These are phyloP conservation scores for Dictyostelium firmibasis DNA, from an alignment of 78 protist genomes.

Conservation along the genomic window DNA sequence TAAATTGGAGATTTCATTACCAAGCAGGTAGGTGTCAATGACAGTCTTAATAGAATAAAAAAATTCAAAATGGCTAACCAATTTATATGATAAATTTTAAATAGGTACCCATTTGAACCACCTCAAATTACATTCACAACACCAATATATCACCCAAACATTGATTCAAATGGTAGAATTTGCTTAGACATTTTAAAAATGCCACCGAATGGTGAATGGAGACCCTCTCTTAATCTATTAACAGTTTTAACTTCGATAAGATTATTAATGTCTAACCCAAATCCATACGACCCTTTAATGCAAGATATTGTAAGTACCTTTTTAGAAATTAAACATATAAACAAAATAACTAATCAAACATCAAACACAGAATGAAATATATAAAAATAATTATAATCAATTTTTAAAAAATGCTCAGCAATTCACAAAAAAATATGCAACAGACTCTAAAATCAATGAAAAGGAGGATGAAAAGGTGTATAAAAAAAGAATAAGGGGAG, in stretches of 20 bases:
- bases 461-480: neutral
- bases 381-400: conserved; percentile 47
- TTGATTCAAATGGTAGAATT: conserved; percentile 91
- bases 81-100: neutral
- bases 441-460: neutral
- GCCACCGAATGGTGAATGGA: conserved; percentile 85
- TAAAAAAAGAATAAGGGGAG: conserved; percentile 6
- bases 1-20: conserved; percentile 61
- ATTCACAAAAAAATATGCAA: conserved; percentile 65
- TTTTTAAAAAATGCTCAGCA: conserved; percentile 39
- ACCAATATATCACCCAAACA: conserved; percentile 95
- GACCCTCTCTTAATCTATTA: conserved; percentile 70
- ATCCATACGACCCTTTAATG: conserved; percentile 85
- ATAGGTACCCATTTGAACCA: conserved; percentile 94
- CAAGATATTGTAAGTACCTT: conserved; percentile 63
- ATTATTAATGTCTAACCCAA: conserved; percentile 81
- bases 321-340: neutral
- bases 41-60: neutral
- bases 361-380: conserved; percentile 6
- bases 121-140: conserved; percentile 90
- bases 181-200: conserved; percentile 88
- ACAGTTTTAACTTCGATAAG: conserved; percentile 62
- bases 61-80: neutral
- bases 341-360: neutral
- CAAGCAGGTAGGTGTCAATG: conserved; percentile 10